Evolutionary conservation across 2,329 filamentous ascomycete species (phyloP).

Genomic region (Neofusicoccum ribis): DNA sequence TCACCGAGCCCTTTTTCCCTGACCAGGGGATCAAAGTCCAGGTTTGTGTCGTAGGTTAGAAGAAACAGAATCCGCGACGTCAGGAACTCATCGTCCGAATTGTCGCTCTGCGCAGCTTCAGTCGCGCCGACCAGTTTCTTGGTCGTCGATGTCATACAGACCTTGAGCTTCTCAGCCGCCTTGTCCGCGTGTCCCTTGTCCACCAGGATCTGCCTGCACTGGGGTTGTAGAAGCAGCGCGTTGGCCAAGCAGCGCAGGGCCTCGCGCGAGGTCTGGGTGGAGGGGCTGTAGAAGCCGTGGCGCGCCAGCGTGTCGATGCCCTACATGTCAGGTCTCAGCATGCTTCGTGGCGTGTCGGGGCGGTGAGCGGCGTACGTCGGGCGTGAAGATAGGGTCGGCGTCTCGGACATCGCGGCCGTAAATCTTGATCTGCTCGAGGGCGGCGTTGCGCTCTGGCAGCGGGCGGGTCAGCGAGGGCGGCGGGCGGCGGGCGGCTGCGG

Average conservation of each 20-base stretch:
- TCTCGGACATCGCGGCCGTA: conserved; percentile 70
- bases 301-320: conserved; percentile 71
- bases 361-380: conserved; percentile 55
- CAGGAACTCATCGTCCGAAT: conserved; percentile 83
- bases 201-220: conserved; percentile 71
- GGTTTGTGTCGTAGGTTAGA: conserved; percentile 72
- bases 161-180: conserved; percentile 69
- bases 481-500: not conserved
- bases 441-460: conserved; percentile 59
- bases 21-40: conserved; percentile 66
- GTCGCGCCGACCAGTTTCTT: conserved; percentile 14
- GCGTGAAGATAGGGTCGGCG: conserved; percentile 82
- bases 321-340: conserved; percentile 45
- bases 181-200: conserved; percentile 67
- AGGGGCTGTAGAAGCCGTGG: conserved; percentile 70
- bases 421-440: conserved; percentile 69
- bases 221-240: conserved; percentile 68
- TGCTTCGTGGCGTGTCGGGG: not conserved
- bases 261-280: conserved; percentile 64
- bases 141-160: conserved; percentile 25
- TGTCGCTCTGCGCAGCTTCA: conserved; percentile 56
- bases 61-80: conserved; percentile 76
- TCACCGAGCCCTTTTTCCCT: conserved; percentile 66
- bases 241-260: conserved; percentile 84
- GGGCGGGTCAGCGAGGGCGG: conserved; percentile 2